A percentile compares a stretch with the other conserved stretches of the same genome.
Conservation (phyloP, 352 stramenopile species). For the Pythium biforme region DNA sequence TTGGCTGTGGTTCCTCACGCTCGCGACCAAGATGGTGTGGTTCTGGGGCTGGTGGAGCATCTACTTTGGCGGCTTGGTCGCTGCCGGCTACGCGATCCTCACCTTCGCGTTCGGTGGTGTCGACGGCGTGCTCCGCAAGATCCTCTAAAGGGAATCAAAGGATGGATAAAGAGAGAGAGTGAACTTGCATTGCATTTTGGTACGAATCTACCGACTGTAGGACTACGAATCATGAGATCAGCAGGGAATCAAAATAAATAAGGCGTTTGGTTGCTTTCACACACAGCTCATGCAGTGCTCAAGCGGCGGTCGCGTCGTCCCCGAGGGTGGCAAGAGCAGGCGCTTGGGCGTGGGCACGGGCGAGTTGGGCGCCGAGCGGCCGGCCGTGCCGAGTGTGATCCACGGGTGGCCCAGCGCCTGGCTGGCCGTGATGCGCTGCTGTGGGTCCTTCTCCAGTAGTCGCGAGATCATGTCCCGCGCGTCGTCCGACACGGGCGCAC, state of each 20-base stretch:
- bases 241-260: too few relatives aligned
- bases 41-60: slow-evolving; percentile 13
- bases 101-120: slow-evolving; percentile 30
- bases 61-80: slow-evolving; percentile 7
- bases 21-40: slow-evolving; percentile 12
- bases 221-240: too few relatives aligned
- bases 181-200: too few relatives aligned
- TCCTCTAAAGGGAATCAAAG: slow-evolving; percentile 8
- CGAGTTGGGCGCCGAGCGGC: slow-evolving; percentile 41
- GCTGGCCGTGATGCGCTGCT: slow-evolving; percentile 67
- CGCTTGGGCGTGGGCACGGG: slow-evolving; percentile 11
- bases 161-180: neutral
- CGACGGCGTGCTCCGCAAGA: slow-evolving; percentile 41
- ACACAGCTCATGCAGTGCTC: slow-evolving; percentile 7
- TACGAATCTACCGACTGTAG: too few relatives aligned
- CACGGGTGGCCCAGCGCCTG: slow-evolving; percentile 84
- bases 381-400: slow-evolving; percentile 45
- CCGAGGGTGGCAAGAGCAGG: neutral
- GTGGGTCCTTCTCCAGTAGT: slow-evolving; percentile 73
- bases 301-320: neutral
- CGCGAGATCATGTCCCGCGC: slow-evolving; percentile 66
- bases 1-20: slow-evolving; percentile 37
- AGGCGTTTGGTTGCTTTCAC: too few relatives aligned
- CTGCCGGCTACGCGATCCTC: slow-evolving; percentile 3
- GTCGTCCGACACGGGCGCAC: slow-evolving; percentile 35